Evolutionary conservation across 2,329 filamentous ascomycete species (phyloP).

Genomic region (Penicillium corylophilum): DNA sequence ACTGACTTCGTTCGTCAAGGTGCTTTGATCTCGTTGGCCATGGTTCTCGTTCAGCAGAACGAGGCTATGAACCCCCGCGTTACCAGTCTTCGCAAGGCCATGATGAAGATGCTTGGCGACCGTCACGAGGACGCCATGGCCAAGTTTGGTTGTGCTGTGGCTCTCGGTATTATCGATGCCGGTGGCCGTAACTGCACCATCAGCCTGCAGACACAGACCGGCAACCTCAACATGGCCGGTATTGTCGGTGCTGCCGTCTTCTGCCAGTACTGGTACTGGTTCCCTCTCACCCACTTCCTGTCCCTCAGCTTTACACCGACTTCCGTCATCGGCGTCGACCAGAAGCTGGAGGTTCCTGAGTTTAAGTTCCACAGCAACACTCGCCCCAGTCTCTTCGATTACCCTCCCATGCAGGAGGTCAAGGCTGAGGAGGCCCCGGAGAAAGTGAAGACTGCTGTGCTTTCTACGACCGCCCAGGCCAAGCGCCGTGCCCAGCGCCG

Average conservation of each 20-base stretch:
- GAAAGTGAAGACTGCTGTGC: constrained; percentile 88
- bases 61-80: constrained; percentile 99
- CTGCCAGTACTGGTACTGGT: constrained; percentile 99
- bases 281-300: constrained; percentile 96
- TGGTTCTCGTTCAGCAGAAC: constrained; percentile 99
- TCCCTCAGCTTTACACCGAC: constrained; percentile 96
- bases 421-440: constrained; percentile 92
- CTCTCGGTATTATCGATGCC: constrained; percentile 94
- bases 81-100: constrained; percentile 80
- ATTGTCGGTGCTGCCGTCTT: constrained; percentile 98
- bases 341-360: constrained; percentile 86
- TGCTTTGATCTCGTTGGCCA: constrained; percentile 86
- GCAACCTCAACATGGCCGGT: constrained; percentile 97
- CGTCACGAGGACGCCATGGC: constrained; percentile 99
- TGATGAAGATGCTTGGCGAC: constrained; percentile 91
- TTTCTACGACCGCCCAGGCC: constrained; percentile 95
- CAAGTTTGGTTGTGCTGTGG: constrained; percentile 93
- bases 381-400: constrained; percentile 93
- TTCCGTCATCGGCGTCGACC: constrained; percentile 89
- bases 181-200: constrained; percentile 98
- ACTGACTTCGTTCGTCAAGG: constrained; percentile 98
- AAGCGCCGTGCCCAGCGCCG: constrained; percentile 93
- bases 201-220: constrained; percentile 93
- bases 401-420: constrained; percentile 92
- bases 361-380: constrained; percentile 97